These are phyloP conservation scores for Aspergillus fructus DNA, from an alignment of 2,329 filamentous ascomycete species.

Conservation along the genomic window DNA sequence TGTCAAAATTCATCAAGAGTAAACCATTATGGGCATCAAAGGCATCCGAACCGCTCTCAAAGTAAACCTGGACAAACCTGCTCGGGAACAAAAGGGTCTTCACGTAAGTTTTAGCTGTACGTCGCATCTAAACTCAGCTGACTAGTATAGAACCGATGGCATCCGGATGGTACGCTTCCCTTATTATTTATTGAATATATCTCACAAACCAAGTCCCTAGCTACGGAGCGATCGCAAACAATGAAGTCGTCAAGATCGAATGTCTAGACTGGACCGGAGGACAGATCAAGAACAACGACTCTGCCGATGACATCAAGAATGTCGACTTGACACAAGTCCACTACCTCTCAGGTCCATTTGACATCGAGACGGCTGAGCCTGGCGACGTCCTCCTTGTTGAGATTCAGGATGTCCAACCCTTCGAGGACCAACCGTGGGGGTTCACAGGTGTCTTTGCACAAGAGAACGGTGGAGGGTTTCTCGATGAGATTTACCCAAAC, in stretches of 20 bases:
- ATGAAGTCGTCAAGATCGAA: constrained; percentile 90
- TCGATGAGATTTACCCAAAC: constrained; percentile 83
- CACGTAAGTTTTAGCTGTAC: constrained; percentile 57
- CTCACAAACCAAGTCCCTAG: constrained; percentile 62
- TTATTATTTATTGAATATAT: neutral
- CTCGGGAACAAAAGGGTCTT: constrained; percentile 65
- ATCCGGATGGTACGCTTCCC: constrained; percentile 72
- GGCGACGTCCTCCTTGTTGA: constrained; percentile 84
- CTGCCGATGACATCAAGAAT: constrained; percentile 81
- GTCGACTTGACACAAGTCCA: constrained; percentile 83
- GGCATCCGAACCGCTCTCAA: constrained; percentile 69
- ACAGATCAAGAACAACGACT: constrained; percentile 86
- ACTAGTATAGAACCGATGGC: constrained; percentile 74
- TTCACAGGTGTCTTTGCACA: constrained; percentile 82
- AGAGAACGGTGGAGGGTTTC: constrained; percentile 81
- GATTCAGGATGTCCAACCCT: constrained; percentile 89
- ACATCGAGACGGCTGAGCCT: constrained; percentile 78
- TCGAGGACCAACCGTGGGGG: constrained; percentile 83
- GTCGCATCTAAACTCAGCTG: constrained; percentile 3
- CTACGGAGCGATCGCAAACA: constrained; percentile 70
- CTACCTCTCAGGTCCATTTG: constrained; percentile 86
- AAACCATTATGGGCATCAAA: constrained; percentile 35
- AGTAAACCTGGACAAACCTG: constrained; percentile 71
- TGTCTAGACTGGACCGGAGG: constrained; percentile 78
- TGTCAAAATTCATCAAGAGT: constrained; percentile 8